phyloP scores from a whole-genome alignment of 2,329 filamentous ascomycete genomes.

The Passalora sequoiae region DNA sequence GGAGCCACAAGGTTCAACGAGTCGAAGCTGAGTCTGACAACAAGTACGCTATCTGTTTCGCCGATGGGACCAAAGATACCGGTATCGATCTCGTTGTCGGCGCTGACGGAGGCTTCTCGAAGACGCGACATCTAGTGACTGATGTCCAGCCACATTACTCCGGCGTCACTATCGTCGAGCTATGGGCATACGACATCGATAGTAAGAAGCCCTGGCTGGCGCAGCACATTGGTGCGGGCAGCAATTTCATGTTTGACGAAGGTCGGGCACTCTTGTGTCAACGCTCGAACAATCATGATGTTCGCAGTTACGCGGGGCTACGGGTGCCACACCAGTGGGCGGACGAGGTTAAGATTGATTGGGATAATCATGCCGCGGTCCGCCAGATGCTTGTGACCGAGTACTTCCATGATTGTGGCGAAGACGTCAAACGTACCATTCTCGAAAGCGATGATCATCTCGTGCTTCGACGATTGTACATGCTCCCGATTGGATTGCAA shows the following conservation, averaged over 20 bases:
- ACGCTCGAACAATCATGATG: too few species aligned
- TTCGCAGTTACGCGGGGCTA: slow-evolving; percentile 23
- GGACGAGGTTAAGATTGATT: slow-evolving; percentile 20
- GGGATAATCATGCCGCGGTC: slow-evolving; percentile 9
- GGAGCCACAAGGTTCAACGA: slow-evolving; percentile 28
- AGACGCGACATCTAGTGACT: slow-evolving; percentile 32
- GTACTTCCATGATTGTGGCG: too few species aligned
- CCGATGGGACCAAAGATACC: slow-evolving; percentile 29
- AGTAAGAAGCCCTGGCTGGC: slow-evolving; percentile 27
- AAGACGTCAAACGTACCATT: slow-evolving; percentile 38
- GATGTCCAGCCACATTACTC: slow-evolving; percentile 33
- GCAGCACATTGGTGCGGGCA: slow-evolving; percentile 27
- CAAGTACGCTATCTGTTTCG: slow-evolving; percentile 26
- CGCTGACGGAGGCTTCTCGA: slow-evolving; percentile 47
- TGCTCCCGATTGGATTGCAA: slow-evolving; percentile 39
- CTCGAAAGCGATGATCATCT: slow-evolving; percentile 36
- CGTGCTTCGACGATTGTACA: slow-evolving; percentile 43
- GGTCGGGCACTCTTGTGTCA: too few species aligned
- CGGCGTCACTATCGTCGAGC: slow-evolving; percentile 33
- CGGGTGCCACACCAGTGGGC: slow-evolving; percentile 21
- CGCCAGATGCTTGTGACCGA: too few species aligned
- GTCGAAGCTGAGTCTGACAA: slow-evolving; percentile 20
- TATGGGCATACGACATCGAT: slow-evolving; percentile 26
- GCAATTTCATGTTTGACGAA: slow-evolving; percentile 17
- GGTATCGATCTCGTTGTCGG: slow-evolving; percentile 46